A percentile compares a stretch with the other conserved stretches of the same genome.
Evolutionary conservation across 352 stramenopile species (phyloP).

Genomic region (Pythium scleroteichum): DNA sequence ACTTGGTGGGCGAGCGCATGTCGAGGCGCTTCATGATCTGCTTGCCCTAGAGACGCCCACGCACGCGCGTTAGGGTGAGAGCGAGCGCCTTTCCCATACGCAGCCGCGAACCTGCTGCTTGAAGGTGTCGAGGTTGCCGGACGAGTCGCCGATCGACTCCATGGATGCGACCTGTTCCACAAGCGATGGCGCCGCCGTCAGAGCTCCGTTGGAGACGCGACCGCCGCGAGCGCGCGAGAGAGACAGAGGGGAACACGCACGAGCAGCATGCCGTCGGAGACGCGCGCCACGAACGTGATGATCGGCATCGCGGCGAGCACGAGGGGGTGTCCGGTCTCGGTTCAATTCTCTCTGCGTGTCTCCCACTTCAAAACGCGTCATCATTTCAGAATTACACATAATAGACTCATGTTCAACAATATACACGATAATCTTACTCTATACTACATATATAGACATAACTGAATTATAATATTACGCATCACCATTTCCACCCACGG

Average conservation of each 20-base stretch:
- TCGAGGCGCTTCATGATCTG: constrained; percentile 94
- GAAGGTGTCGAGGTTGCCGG: constrained; percentile 86
- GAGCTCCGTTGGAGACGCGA: not conserved
- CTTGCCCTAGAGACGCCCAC: constrained; percentile 64
- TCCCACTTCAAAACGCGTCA: not conserved
- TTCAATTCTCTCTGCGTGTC: too few species aligned
- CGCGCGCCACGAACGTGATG: constrained; percentile 93
- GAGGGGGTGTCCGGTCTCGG: too few species aligned
- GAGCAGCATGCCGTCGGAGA: constrained; percentile 94
- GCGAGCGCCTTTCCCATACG: too few species aligned
- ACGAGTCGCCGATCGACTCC: constrained; percentile 85
- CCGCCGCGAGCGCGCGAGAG: not conserved
- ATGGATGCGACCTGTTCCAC: constrained; percentile 88
- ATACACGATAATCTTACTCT: too few species aligned
- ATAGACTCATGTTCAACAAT: too few species aligned
- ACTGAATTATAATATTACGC: constrained; percentile 1
- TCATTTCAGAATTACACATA: too few species aligned
- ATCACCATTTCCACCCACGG: not conserved
- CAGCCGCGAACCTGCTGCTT: constrained; percentile 77
- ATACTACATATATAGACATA: constrained; percentile 4
- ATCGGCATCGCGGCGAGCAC: constrained; percentile 91
- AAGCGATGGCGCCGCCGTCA: constrained; percentile 10
- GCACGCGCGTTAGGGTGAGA: not conserved
- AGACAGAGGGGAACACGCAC: constrained; percentile 35
- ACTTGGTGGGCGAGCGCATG: constrained; percentile 90